These are phyloP conservation scores for Echites panduratus DNA, from an alignment of 257 asterid genomes.

Conservation along the genomic window DNA sequence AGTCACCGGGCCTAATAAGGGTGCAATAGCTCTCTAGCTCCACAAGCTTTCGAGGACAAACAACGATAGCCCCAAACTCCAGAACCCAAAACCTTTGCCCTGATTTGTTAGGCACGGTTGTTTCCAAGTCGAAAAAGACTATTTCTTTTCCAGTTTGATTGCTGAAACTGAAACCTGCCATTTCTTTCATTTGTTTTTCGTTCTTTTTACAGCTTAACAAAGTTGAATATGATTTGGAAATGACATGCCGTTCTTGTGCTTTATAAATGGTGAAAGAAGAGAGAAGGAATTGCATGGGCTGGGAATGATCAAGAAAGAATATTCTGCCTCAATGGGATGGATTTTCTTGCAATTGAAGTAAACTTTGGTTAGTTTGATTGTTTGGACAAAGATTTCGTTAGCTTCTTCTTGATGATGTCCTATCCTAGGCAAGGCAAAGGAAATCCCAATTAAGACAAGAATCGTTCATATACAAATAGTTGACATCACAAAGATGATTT, in stretches of 20 bases:
- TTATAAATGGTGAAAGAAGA: conserved; percentile 13
- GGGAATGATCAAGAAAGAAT: conserved; percentile 33
- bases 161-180: conserved; percentile 25
- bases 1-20: conserved; percentile 65
- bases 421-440: conserved; percentile 13
- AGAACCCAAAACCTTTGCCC: conserved; percentile 65
- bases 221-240: conserved; percentile 4
- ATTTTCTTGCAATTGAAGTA: conserved; percentile 84
- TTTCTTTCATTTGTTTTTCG: conserved; percentile 2
- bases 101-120: conserved; percentile 56
- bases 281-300: conserved; percentile 20
- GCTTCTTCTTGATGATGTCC: conserved; percentile 38
- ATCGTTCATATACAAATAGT: neutral
- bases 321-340: conserved; percentile 42
- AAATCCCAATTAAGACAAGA: conserved; percentile 3
- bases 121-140: conserved; percentile 90
- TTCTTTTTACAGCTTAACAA: neutral
- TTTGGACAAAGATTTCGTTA: conserved; percentile 47
- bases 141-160: conserved; percentile 40
- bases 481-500: too few species aligned
- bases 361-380: conserved; percentile 22
- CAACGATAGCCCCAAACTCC: conserved; percentile 82
- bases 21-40: conserved; percentile 86
- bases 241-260: neutral
- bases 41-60: conserved; percentile 62